Conservation (phyloP, 148 eudicot species). For the Silene latifolia region DNA sequence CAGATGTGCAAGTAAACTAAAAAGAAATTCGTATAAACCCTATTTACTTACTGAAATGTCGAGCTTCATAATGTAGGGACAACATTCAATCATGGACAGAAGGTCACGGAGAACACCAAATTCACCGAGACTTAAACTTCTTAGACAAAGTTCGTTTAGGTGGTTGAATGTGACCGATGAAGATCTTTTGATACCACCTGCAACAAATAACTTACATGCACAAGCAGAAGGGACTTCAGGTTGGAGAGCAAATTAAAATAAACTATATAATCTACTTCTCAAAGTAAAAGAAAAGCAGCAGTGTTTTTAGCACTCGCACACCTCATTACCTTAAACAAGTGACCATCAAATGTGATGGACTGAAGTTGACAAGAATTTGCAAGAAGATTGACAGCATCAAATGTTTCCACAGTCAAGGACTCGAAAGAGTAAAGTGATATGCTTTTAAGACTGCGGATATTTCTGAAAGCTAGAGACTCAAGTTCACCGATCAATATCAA, state of each 20-base stretch:
- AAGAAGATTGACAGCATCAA: not conserved
- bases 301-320: not conserved
- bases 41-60: slow-evolving; percentile 6
- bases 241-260: not conserved
- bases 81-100: not conserved
- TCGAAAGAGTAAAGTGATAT: not conserved
- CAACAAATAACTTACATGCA: slow-evolving; percentile 2
- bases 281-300: no score
- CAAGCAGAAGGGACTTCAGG: not conserved
- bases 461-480: not conserved
- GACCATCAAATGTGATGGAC: not conserved
- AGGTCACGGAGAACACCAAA: not conserved
- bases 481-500: not conserved
- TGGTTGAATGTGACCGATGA: slow-evolving; percentile 1
- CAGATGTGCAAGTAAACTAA: no score
- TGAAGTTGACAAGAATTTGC: not conserved
- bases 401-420: not conserved
- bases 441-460: not conserved
- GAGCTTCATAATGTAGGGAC: slow-evolving; percentile 15
- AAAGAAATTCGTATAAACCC: no score
- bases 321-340: not conserved
- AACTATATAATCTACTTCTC: no score
- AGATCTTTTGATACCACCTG: not conserved
- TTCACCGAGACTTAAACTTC: not conserved
- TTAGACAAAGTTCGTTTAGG: not conserved